Evolutionary conservation across 129 eudicot species (phyloP), one percentile per base, ranked within the genome.

Genomic region (Mikania micrantha): DNA sequence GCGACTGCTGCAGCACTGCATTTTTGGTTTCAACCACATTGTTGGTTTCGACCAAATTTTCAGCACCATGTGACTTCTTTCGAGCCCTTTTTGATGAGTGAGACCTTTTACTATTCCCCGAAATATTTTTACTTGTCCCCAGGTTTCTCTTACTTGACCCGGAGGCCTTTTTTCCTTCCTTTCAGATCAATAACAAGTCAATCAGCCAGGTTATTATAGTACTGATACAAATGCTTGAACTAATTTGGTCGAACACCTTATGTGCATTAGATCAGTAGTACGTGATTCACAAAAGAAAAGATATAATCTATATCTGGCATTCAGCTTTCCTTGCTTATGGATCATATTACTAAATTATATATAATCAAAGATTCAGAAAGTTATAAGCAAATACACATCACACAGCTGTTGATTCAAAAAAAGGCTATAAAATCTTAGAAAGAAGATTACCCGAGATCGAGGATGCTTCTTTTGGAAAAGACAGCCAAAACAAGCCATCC

Each of bases 401-500:
- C 31, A 27, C 31, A 67, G 60, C 20, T 27, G 19, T 12, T 8
- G 21, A 29, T 47, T 19, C 34, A 0, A 19, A 32, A 39, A 22
- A 57, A 57, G 17, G 17, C 40, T 11, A 47, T 9, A 59, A 11
- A 5, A 40, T 16, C 20, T 9, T 0, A 12, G 9, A 29, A 42
- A 31, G n/a, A 57, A 47, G 0, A 24, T 64, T 66, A 85, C 91
- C 91, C 74, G 63, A 57, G 61, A 69, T 39, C 79, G 77, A 72
- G 78, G 56, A 70, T 50, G 13, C 68, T 76, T 82, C 82, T 74
- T 85, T 44, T 71, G 78, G 45, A 77, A 85, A 42, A 85, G 59
- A 52, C 81, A 85, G 22, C 85, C 78, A 10, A 78, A 85, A 58
- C 84, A 79, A 10, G 87, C 60, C 90, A 85, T 85, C 40, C 65